These are phyloP conservation scores for Saccharomyces hybrid DNA, from an alignment of 1,139 yeast genomes.

Conservation along the genomic window DNA sequence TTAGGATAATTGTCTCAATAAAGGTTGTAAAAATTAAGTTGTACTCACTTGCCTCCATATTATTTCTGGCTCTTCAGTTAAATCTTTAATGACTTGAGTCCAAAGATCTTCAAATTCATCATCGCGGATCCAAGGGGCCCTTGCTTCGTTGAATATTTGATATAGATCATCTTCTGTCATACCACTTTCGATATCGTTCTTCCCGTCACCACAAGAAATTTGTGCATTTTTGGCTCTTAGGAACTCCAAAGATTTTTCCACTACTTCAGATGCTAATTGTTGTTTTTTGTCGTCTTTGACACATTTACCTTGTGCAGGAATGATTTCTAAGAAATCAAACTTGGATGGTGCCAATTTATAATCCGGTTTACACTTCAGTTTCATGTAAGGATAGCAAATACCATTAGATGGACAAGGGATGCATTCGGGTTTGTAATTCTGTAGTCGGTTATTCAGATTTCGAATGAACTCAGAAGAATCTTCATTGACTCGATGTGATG, in stretches of 20 bases:
- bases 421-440: constrained; percentile 50
- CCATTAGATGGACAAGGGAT: constrained; percentile 77
- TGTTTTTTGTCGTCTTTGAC: constrained; percentile 71
- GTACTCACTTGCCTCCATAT: constrained; percentile 73
- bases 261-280: constrained; percentile 58
- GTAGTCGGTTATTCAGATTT: constrained; percentile 12
- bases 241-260: constrained; percentile 58
- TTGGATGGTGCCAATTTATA: constrained; percentile 51
- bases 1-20: constrained; percentile 3
- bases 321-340: constrained; percentile 45
- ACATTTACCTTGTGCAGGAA: constrained; percentile 61
- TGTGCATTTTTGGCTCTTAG: constrained; percentile 65
- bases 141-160: constrained; percentile 52
- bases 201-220: constrained; percentile 46
- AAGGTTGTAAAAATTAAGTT: constrained; percentile 8
- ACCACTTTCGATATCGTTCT: constrained; percentile 41
- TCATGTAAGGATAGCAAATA: constrained; percentile 54
- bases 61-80: constrained; percentile 67
- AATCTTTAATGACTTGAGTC: constrained; percentile 55
- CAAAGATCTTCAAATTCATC: constrained; percentile 80
- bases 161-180: constrained; percentile 45
- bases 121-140: constrained; percentile 44
- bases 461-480: background rate
- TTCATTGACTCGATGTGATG: constrained; percentile 21
- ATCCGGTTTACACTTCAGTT: constrained; percentile 63